phyloP scores from a whole-genome alignment of 2,329 filamentous ascomycete species.

The Parastagonospora nodorum region DNA sequence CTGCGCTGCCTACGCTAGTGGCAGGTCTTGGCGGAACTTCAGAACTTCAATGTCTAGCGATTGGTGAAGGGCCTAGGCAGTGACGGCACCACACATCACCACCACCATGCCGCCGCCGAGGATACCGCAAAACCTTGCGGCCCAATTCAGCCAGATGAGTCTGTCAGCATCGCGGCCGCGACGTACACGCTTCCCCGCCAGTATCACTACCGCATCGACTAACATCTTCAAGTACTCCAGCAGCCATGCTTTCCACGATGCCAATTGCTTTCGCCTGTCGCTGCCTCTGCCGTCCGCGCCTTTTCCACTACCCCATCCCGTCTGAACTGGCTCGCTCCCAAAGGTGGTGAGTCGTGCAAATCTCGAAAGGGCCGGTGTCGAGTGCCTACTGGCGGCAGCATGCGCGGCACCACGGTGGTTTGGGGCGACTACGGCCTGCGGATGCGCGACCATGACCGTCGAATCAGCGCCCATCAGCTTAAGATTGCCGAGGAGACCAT shows the following conservation, averaged over 20 bases:
- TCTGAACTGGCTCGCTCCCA: conserved; percentile 81
- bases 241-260: conserved; percentile 37
- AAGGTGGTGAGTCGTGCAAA: conserved; percentile 80
- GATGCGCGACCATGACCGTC: conserved; percentile 90
- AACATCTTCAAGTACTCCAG: conserved; percentile 22
- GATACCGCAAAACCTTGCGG: conserved; percentile 40
- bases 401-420: conserved; percentile 89
- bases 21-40: conserved; percentile 25
- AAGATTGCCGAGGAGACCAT: conserved; percentile 95
- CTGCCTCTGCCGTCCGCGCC: conserved; percentile 51
- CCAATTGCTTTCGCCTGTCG: conserved; percentile 37
- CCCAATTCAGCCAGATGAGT: conserved; percentile 40
- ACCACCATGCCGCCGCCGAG: conserved; percentile 49
- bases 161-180: conserved; percentile 28
- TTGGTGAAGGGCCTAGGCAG: not conserved
- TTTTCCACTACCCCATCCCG: conserved; percentile 73
- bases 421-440: conserved; percentile 97
- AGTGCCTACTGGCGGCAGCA: conserved; percentile 87
- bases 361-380: conserved; percentile 85
- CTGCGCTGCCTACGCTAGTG: conserved; percentile 18
- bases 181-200: conserved; percentile 31
- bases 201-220: not conserved
- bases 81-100: conserved; percentile 6
- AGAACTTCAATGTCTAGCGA: conserved; percentile 25
- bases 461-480: conserved; percentile 84